phyloP scores from a whole-genome alignment of 495 filamentous ascomycete genomes.

The Xylaria telfairii region DNA sequence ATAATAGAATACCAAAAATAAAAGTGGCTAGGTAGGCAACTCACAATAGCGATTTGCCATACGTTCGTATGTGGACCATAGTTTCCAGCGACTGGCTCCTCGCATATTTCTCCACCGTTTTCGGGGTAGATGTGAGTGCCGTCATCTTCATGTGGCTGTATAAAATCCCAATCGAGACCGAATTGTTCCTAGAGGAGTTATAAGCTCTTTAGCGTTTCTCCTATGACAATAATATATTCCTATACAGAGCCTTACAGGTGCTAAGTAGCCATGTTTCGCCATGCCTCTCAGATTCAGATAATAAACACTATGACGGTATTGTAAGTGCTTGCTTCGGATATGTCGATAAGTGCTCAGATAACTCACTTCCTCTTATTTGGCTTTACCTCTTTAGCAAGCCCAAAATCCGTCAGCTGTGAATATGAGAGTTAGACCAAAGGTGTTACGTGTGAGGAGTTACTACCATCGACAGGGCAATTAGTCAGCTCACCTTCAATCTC shows the following conservation, averaged over 20 bases:
- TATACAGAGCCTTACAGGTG: conserved; percentile 25
- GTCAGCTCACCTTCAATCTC: conserved; percentile 27
- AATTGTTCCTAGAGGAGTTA: conserved; percentile 26
- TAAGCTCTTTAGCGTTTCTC: neutral
- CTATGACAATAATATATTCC: neutral
- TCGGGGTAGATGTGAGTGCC: neutral
- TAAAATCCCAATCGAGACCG: conserved; percentile 30
- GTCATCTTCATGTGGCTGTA: neutral
- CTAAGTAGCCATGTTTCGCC: conserved; percentile 23
- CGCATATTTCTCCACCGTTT: conserved; percentile 24
- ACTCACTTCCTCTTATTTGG: conserved; percentile 25
- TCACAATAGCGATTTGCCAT: conserved; percentile 29
- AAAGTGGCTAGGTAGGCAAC: neutral
- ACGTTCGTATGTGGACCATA: conserved; percentile 27
- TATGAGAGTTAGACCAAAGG: neutral
- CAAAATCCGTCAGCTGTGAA: conserved; percentile 32
- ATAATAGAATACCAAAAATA: too few species aligned
- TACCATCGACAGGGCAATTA: neutral
- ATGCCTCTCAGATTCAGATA: neutral
- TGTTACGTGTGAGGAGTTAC: neutral
- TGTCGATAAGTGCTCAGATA: neutral
- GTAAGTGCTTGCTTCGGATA: neutral
- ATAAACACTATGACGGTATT: neutral
- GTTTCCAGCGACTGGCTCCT: conserved; percentile 24
- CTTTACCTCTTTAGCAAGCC: conserved; percentile 18